Evolutionary conservation across 1,284 basidiomycete species (phyloP), one percentile per base, ranked within the genome.

Genomic region (Cryptococcus neoformans): DNA sequence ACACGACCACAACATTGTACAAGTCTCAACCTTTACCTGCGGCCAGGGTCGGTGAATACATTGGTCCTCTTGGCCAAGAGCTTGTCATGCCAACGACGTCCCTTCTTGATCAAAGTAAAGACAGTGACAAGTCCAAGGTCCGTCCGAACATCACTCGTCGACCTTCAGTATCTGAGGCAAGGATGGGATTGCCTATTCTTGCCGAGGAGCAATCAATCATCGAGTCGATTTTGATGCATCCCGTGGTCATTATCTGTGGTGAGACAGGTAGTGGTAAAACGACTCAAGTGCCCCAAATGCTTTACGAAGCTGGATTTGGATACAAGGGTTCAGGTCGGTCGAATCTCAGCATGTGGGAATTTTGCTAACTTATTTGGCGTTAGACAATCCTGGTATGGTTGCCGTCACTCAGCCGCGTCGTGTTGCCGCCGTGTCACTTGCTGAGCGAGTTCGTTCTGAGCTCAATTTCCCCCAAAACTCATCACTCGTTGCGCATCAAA

Each of bases 191-290:
- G 1, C 96, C 96, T 3, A 92, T 99, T 58, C 83, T 93, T 6
- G 86, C 88, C 11, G 94, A 99, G 74, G 96, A 99, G 70, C 93
- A 99, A 70, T 82, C 84, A 4, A 92, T 99, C 54, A 89, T 99
- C 83, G 92, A 96, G 70, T 85, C 91, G 2, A 86, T 99, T 51
- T 78, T 92, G 57, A 80, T 97, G 54, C 87, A 99, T 70, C 84
- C 89, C 4, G 85, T 88, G 10, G 83, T 86, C 14, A 82, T 89
- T 51, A 83, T 90, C 47, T 88, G 87, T 64, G 88, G 87, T 75
- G 87, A 88, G 74, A 99, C 96, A 6, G 96, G 96, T 58, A 95
- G 91, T 69, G 96, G 96, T 51, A 99, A 99, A 79, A 99, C 96
- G 1, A 99, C 96, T 0, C 96, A 99, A 75, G 87, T 99, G 1